Evolutionary conservation across 495 filamentous ascomycete species (phyloP), one percentile per base, ranked within the genome.

Genomic region (Oleoguttula mirabilis): DNA sequence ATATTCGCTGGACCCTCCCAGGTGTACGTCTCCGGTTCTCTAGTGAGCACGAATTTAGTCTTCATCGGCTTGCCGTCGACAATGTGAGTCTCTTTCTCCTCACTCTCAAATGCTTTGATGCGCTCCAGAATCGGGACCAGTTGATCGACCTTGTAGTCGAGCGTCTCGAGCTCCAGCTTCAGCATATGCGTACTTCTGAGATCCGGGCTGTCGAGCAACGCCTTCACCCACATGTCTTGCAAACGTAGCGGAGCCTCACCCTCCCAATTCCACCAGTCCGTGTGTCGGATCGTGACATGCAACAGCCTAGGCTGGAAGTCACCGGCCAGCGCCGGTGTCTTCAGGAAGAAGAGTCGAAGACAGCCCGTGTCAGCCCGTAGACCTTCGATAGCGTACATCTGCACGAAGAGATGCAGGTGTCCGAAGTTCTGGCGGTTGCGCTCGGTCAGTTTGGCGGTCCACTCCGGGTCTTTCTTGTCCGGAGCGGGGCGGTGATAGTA

Each of bases 221-320:
- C 24, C 21, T 38, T 1, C 30, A 55, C 31, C 56, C 42, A 27
- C 36, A 40, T 8, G 37, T 47, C 39, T 30, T 55, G 34, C 1
- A 63, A 36, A 10, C 25, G 19, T n/a, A 62, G 33, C 0, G 50
- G 37, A 6, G 22, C 38, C 6, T 50, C 49, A 14, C 27, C 21
- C 43, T 61, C 60, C 59, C 59, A 59, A 23, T 30, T 52, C 48
- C 52, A 60, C 59, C 60, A 63, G 39, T 63, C 60, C 7, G 53
- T 55, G 32, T 61, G 53, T 2, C 60, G 41, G 21, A 63, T 10
- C 4, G 60, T 62, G 14, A 63, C 43, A 20, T 39, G 57, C 0
- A 63, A 27, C 15, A 51, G 21, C 4, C 47, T 16, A 4, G 47
- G 47, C 21, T 45, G 47, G 36, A 51, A 45, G 25, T 51, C 47